Percentiles rank a stretch among this genome's conserved stretches.
Evolutionary conservation across 768 basidiomycete species (phyloP).

Genomic region (Suillus brevipes): DNA sequence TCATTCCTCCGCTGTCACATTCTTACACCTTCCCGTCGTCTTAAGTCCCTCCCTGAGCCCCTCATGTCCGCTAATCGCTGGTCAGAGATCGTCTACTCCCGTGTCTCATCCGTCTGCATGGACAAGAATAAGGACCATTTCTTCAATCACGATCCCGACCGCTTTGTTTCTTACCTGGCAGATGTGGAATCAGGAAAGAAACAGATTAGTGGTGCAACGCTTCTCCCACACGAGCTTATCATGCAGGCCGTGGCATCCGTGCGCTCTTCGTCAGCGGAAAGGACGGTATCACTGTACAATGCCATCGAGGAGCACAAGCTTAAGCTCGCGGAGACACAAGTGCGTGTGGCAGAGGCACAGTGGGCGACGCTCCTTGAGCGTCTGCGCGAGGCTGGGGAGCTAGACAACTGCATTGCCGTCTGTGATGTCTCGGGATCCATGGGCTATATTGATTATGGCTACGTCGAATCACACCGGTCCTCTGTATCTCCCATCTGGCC

Average conservation of each 20-base stretch:
- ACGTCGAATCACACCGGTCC: slow-evolving; percentile 7
- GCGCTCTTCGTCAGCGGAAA: background rate
- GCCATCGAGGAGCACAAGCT: slow-evolving; percentile 29
- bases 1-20: slow-evolving; percentile 60
- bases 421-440: slow-evolving; percentile 80
- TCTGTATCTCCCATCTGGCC: slow-evolving; percentile 52
- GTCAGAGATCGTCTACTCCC: slow-evolving; percentile 55
- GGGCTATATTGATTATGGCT: slow-evolving; percentile 37
- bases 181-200: slow-evolving; percentile 56
- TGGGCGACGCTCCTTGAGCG: slow-evolving; percentile 61
- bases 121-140: slow-evolving; percentile 54
- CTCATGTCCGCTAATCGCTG: slow-evolving; percentile 63
- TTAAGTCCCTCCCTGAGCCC: slow-evolving; percentile 50
- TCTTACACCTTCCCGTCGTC: slow-evolving; percentile 54
- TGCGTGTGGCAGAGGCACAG: slow-evolving; percentile 59
- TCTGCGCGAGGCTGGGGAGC: slow-evolving; percentile 51
- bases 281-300: background rate
- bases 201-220: slow-evolving; percentile 64
- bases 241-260: slow-evolving; percentile 32
- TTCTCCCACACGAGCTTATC: slow-evolving; percentile 64
- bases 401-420: slow-evolving; percentile 64
- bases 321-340: slow-evolving; percentile 34
- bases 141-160: slow-evolving; percentile 53
- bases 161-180: slow-evolving; percentile 59
- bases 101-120: slow-evolving; percentile 67